These are phyloP conservation scores for Malassezia vespertilionis DNA, from an alignment of 1,284 basidiomycete species.

Conservation along the genomic window DNA sequence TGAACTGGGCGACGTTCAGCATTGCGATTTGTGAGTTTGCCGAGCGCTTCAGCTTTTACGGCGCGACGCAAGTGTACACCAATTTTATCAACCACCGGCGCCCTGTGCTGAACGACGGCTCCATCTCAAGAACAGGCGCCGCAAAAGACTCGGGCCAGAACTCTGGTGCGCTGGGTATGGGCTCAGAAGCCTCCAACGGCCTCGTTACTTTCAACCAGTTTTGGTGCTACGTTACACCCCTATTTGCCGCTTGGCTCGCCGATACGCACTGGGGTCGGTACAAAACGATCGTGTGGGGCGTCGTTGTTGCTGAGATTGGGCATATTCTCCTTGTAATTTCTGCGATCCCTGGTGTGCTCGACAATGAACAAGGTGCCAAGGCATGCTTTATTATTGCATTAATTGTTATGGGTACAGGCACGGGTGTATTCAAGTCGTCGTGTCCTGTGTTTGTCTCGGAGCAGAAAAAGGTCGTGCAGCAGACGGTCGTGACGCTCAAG, in stretches of 20 bases:
- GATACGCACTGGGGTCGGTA: conserved; percentile 50
- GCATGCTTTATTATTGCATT: conserved; percentile 54
- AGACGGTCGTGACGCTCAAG: conserved; percentile 48
- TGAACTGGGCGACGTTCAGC: conserved; percentile 36
- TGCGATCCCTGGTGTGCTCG: conserved; percentile 61
- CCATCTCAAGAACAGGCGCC: conserved; percentile 21
- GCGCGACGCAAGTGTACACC: conserved; percentile 36
- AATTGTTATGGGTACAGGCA: conserved; percentile 50
- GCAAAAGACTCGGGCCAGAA: not conserved
- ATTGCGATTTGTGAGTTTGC: conserved; percentile 46
- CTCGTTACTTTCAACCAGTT: conserved; percentile 44
- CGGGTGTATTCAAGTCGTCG: conserved; percentile 65
- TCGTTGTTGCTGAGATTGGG: conserved; percentile 48
- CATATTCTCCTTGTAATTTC: conserved; percentile 66
- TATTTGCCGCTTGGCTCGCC: conserved; percentile 48
- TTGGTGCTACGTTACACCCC: conserved; percentile 39
- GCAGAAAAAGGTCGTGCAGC: conserved; percentile 37
- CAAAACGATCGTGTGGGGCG: conserved; percentile 50
- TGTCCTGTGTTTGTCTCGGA: conserved; percentile 50
- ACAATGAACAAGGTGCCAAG: conserved; percentile 53
- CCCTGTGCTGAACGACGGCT: conserved; percentile 15
- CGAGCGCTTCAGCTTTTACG: conserved; percentile 46
- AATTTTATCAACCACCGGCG: conserved; percentile 28
- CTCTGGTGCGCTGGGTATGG: conserved; percentile 36
- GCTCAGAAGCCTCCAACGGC: conserved; percentile 40